phyloP scores from a whole-genome alignment of 192 early-diverging fungal species.

The Gigaspora rosea region DNA sequence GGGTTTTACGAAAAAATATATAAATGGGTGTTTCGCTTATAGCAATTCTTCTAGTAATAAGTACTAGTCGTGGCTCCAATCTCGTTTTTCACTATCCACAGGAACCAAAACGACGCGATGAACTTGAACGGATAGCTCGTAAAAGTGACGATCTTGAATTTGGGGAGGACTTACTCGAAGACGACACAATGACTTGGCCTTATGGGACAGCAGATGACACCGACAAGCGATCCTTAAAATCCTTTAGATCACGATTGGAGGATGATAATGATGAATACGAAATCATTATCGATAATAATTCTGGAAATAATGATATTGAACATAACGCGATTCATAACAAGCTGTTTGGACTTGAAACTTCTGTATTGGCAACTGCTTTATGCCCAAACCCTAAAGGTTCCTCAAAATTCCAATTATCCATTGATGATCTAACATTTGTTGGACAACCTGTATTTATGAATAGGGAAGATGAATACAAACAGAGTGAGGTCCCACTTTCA shows the following conservation, averaged over 20 bases:
- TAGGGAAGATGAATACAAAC: conserved; percentile 42
- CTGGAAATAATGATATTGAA: conserved; percentile 25
- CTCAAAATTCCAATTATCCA: conserved; percentile 79
- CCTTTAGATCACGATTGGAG: background rate
- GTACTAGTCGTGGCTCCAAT: conserved; percentile 63
- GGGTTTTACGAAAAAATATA: too few relatives aligned
- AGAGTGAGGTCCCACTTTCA: conserved; percentile 31
- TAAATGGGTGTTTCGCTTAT: conserved; percentile 43
- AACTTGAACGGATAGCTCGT: background rate
- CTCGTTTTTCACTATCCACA: conserved; percentile 77
- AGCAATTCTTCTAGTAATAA: conserved; percentile 66
- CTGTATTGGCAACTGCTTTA: conserved; percentile 82
- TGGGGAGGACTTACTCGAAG: conserved; percentile 22
- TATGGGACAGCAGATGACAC: conserved; percentile 1
- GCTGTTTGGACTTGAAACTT: conserved; percentile 71
- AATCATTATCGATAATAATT: conserved; percentile 33
- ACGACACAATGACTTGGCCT: conserved; percentile 15
- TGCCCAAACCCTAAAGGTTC: conserved; percentile 85
- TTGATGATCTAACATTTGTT: conserved; percentile 86
- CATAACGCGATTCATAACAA: conserved; percentile 27
- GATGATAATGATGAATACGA: conserved; percentile 14
- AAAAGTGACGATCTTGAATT: background rate
- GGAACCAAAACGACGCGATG: conserved; percentile 36
- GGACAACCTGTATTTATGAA: conserved; percentile 60
- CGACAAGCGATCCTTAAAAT: conserved; percentile 16